A percentile compares a stretch with the other conserved stretches of the same genome.
Evolutionary conservation across 1,139 yeast species (phyloP).

Genomic region (Saccharomycopsis hybrid): DNA sequence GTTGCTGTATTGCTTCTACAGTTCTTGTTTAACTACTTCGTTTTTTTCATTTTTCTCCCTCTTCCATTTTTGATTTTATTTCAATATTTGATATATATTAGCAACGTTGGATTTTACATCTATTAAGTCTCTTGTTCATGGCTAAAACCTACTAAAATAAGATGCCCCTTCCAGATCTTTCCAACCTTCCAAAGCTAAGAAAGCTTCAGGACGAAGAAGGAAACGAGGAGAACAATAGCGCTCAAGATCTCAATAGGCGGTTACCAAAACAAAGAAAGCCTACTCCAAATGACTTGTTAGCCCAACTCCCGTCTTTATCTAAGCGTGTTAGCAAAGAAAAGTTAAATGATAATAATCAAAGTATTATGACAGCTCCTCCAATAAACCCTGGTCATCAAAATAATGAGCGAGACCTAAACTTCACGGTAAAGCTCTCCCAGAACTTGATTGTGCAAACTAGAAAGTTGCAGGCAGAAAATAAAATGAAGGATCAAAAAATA

Average conservation of each 20-base stretch:
- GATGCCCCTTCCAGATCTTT: conserved; percentile 18
- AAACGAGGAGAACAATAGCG: background rate
- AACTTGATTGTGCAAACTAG: conserved; percentile 74
- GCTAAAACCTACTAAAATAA: background rate
- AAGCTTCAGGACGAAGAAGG: conserved; percentile 12
- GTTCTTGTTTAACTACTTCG: background rate
- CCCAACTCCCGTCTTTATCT: conserved; percentile 16
- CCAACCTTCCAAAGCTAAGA: conserved; percentile 9
- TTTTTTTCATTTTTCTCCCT: no score
- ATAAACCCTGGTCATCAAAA: conserved; percentile 16
- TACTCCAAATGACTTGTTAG: conserved; percentile 16
- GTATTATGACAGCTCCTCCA: conserved; percentile 13
- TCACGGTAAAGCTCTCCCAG: conserved; percentile 79
- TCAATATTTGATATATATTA: no score
- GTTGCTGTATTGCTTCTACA: no score
- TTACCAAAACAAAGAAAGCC: background rate
- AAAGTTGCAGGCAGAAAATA: conserved; percentile 64
- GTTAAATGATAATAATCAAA: conserved; percentile 7
- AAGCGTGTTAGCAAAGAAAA: conserved; percentile 19
- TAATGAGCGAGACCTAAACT: conserved; percentile 56
- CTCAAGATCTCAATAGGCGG: background rate
- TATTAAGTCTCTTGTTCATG: no score
- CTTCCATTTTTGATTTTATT: no score
- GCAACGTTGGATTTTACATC: no score
- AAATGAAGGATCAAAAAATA: conserved; percentile 40